Evolutionary conservation across 108 stramenopile genomes (phyloP).

Genomic region (Skeletonema grethae): DNA sequence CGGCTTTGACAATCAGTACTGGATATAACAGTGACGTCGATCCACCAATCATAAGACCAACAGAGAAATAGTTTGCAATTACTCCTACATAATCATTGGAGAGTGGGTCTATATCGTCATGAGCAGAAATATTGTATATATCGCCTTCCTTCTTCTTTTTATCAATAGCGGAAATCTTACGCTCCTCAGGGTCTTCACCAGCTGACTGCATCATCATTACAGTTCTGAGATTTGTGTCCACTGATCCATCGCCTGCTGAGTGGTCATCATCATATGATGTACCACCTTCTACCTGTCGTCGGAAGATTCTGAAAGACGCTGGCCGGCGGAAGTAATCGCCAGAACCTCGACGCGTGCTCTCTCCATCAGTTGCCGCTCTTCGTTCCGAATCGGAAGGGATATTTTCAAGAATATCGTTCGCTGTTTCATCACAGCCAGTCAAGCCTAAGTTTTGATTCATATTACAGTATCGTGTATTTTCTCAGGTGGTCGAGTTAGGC

Average conservation of each 20-base stretch:
- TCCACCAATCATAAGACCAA: slow-evolving; percentile 51
- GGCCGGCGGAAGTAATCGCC: slow-evolving; percentile 24
- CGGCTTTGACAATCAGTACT: slow-evolving; percentile 41
- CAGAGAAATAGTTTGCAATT: slow-evolving; percentile 48
- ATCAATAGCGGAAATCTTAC: slow-evolving; percentile 13
- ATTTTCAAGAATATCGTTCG: slow-evolving; percentile 41
- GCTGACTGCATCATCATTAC: slow-evolving; percentile 9
- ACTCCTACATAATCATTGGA: slow-evolving; percentile 50
- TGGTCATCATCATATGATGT: background rate
- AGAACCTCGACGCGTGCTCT: background rate
- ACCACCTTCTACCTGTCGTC: background rate
- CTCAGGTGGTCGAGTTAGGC: too few species aligned
- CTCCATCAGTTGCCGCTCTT: slow-evolving; percentile 14
- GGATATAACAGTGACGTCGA: slow-evolving; percentile 49
- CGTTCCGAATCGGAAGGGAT: slow-evolving; percentile 45
- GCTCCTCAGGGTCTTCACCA: slow-evolving; percentile 23
- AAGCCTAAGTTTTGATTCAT: slow-evolving; percentile 40
- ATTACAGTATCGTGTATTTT: too few species aligned
- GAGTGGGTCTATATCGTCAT: slow-evolving; percentile 39
- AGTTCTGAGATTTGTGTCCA: background rate
- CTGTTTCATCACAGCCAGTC: slow-evolving; percentile 30
- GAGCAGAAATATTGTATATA: slow-evolving; percentile 38
- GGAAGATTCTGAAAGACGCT: slow-evolving; percentile 35
- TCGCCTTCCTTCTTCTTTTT: background rate
- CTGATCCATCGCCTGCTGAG: background rate